These are phyloP conservation scores for Rhizophora apiculata DNA, from an alignment of 345 rosid species.

Conservation along the genomic window DNA sequence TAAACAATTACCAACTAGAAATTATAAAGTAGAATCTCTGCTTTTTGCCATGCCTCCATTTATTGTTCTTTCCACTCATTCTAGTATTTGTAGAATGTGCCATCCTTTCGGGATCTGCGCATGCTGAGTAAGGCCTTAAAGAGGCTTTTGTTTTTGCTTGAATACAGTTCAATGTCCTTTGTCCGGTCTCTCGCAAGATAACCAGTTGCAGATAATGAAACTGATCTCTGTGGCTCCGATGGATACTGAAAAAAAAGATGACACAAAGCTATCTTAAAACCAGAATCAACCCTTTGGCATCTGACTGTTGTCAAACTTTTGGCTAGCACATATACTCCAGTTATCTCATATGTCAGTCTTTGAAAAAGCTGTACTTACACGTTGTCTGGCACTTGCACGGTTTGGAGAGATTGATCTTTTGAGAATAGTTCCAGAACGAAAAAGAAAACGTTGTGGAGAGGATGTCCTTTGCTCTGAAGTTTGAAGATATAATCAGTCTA, in stretches of 20 bases:
- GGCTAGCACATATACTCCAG: background rate
- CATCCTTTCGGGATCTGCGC: constrained; percentile 48
- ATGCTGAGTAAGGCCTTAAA: constrained; percentile 69
- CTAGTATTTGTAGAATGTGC: constrained; percentile 26
- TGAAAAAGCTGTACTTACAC: constrained; percentile 30
- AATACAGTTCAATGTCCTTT: constrained; percentile 34
- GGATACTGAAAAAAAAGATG: constrained; percentile 29
- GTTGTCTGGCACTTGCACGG: constrained; percentile 17
- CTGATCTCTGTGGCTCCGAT: constrained; percentile 46
- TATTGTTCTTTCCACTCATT: constrained; percentile 28
- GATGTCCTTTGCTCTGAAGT: constrained; percentile 43
- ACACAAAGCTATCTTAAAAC: background rate
- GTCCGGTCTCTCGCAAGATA: constrained; percentile 29
- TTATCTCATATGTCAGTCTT: background rate
- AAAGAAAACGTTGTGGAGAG: constrained; percentile 52
- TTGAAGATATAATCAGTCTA: background rate
- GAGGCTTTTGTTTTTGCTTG: constrained; percentile 53
- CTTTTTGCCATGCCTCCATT: constrained; percentile 8
- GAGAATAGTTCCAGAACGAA: constrained; percentile 43
- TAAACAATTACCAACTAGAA: background rate
- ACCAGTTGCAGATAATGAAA: constrained; percentile 31
- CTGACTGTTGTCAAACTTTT: background rate
- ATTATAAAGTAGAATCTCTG: background rate
- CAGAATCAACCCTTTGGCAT: background rate
- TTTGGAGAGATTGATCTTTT: constrained; percentile 54